Percentiles rank a stretch among this genome's conserved stretches.
phyloP scores from a whole-genome alignment of 768 basidiomycete genomes.

The Roridomyces roridus region DNA sequence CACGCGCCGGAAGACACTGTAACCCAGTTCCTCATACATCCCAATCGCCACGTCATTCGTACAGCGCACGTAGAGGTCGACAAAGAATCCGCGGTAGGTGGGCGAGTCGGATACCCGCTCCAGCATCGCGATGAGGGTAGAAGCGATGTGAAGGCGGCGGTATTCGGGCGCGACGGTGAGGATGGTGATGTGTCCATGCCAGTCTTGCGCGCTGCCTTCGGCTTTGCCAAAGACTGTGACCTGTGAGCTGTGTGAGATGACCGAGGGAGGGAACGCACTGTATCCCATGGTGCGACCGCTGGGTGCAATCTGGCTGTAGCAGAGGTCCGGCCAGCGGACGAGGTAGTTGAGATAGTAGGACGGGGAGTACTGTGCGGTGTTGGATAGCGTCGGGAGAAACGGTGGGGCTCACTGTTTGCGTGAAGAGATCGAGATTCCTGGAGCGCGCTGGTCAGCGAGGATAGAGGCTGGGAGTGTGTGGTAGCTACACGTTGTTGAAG shows the following conservation, averaged over 20 bases:
- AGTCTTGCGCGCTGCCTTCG: conserved; percentile 76
- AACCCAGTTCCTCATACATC: conserved; percentile 94
- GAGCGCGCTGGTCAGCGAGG: conserved; percentile 11
- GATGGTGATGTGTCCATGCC: conserved; percentile 96
- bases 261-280: conserved; percentile 52
- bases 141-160: conserved; percentile 85
- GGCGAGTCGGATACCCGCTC: conserved; percentile 87
- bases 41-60: conserved; percentile 83
- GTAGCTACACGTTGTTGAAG: conserved; percentile 83
- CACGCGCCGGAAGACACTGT: conserved; percentile 91
- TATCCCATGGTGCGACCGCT: conserved; percentile 92
- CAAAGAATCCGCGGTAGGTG: conserved; percentile 85
- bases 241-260: not conserved
- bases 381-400: not conserved
- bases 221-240: conserved; percentile 93
- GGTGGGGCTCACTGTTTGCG: conserved; percentile 83
- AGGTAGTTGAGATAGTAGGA: conserved; percentile 91
- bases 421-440: conserved; percentile 96
- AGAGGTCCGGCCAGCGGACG: conserved; percentile 91
- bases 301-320: conserved; percentile 82
- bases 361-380: conserved; percentile 71
- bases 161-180: conserved; percentile 94
- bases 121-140: conserved; percentile 85
- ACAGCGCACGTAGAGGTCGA: conserved; percentile 95
- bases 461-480: not conserved